These are phyloP conservation scores for Globisporangium nagaii DNA, from an alignment of 352 stramenopile genomes.

Conservation along the genomic window DNA sequence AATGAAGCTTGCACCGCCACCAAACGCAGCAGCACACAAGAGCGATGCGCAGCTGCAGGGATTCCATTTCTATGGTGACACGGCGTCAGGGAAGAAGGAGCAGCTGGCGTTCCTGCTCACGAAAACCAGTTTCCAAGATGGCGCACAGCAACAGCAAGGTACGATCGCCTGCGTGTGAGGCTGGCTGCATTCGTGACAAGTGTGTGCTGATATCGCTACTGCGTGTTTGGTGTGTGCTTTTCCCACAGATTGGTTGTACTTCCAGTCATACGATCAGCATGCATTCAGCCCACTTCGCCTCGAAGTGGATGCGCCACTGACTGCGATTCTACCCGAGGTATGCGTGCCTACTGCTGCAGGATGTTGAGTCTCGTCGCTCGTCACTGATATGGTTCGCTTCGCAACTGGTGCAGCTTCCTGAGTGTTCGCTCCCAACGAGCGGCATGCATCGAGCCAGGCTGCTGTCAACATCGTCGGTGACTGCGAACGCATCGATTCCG, in stretches of 20 bases:
- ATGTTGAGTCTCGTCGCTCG: neutral
- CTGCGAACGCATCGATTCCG: slow-evolving; percentile 3
- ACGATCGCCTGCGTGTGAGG: neutral
- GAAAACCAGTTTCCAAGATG: neutral
- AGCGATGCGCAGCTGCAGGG: neutral
- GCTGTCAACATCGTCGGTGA: slow-evolving; percentile 11
- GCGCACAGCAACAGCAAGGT: slow-evolving; percentile 2
- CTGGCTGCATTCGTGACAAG: neutral
- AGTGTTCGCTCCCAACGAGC: neutral
- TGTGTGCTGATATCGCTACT: neutral
- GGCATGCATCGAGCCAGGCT: slow-evolving; percentile 11
- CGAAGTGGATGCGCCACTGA: neutral
- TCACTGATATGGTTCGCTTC: neutral
- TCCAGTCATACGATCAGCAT: slow-evolving; percentile 34
- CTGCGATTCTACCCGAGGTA: neutral
- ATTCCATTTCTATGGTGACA: slow-evolving; percentile 14
- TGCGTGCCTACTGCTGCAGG: neutral
- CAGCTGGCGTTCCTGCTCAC: slow-evolving; percentile 14
- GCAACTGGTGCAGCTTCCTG: neutral
- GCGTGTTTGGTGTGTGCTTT: neutral
- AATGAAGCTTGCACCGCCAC: slow-evolving; percentile 7
- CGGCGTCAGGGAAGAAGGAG: slow-evolving; percentile 5
- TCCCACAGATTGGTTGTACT: slow-evolving; percentile 30
- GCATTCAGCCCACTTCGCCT: slow-evolving; percentile 13
- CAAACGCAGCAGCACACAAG: neutral